Percentiles rank a stretch among this genome's conserved stretches.
phyloP scores from a whole-genome alignment of 352 stramenopile genomes.

The Phytophthora aleatoria region DNA sequence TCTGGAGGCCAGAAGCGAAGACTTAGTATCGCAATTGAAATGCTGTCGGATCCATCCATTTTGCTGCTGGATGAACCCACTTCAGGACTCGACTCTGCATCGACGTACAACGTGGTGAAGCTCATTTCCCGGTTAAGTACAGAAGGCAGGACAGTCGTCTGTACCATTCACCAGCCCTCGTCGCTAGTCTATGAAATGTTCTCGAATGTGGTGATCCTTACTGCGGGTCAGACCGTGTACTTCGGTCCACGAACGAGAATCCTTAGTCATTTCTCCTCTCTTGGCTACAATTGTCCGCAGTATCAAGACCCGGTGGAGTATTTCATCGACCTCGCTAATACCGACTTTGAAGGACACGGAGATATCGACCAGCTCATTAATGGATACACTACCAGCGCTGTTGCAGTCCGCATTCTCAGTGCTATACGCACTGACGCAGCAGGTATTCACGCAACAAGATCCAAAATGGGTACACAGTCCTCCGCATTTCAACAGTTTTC shows the following conservation, averaged over 20 bases:
- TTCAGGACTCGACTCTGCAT: slow-evolving; percentile 87
- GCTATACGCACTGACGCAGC: slow-evolving; percentile 16
- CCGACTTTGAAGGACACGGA: slow-evolving; percentile 46
- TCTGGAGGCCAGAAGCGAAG: slow-evolving; percentile 90
- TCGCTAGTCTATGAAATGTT: slow-evolving; percentile 66
- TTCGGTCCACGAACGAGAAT: slow-evolving; percentile 69
- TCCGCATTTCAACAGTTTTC: slow-evolving; percentile 53
- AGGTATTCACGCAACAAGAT: slow-evolving; percentile 2
- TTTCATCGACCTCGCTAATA: slow-evolving; percentile 60
- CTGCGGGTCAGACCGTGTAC: slow-evolving; percentile 85
- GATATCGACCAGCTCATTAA: slow-evolving; percentile 19
- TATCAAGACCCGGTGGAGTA: slow-evolving; percentile 70
- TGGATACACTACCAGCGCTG: slow-evolving; percentile 17
- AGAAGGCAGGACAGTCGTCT: slow-evolving; percentile 76
- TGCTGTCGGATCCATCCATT: slow-evolving; percentile 93
- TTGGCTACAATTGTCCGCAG: slow-evolving; percentile 56
- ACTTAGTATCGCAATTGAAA: slow-evolving; percentile 93
- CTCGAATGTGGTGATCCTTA: slow-evolving; percentile 65
- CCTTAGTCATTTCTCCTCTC: slow-evolving; percentile 45
- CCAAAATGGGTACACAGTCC: slow-evolving; percentile 15
- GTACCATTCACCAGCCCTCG: slow-evolving; percentile 86
- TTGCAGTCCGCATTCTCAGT: slow-evolving; percentile 15
- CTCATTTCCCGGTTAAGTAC: slow-evolving; percentile 49
- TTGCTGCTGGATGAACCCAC: slow-evolving; percentile 96
- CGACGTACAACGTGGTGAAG: slow-evolving; percentile 88